Conservation (phyloP, 768 basidiomycete genomes). For the Phylloporus sp. region DNA sequence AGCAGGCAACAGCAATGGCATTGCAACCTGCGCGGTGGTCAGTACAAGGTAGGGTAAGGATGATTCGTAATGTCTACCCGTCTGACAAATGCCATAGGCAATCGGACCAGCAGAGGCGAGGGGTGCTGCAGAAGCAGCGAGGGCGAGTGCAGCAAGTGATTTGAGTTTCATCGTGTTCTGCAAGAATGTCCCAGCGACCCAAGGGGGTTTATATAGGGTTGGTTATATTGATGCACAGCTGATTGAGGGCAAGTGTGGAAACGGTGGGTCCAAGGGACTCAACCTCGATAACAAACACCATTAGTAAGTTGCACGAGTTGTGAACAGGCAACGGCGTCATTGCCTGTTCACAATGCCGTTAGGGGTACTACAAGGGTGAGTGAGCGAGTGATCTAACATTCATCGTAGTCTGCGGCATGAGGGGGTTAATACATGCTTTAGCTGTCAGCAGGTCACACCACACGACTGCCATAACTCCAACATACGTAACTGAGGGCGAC, state of each 20-base stretch:
- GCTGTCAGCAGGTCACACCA: too few relatives aligned
- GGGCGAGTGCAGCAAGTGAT: slow-evolving; percentile 13
- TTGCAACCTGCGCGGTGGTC: slow-evolving; percentile 23
- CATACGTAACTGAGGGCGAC: too few relatives aligned
- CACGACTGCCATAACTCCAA: too few relatives aligned
- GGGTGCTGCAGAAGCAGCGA: slow-evolving; percentile 13
- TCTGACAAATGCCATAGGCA: slow-evolving; percentile 23
- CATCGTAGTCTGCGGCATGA: too few relatives aligned
- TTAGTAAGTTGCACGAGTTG: too few relatives aligned
- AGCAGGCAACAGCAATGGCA: slow-evolving; percentile 16
- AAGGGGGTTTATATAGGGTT: slow-evolving; percentile 5
- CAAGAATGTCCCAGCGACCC: neutral
- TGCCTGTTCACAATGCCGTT: too few relatives aligned
- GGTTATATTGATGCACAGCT: too few relatives aligned
- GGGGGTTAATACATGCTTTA: too few relatives aligned
- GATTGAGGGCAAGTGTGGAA: neutral
- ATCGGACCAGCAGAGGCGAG: slow-evolving; percentile 15
- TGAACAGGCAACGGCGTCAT: too few relatives aligned
- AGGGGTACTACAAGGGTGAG: too few relatives aligned
- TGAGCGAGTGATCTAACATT: too few relatives aligned
- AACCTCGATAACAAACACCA: too few relatives aligned
- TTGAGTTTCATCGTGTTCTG: slow-evolving; percentile 25
- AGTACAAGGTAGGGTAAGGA: neutral
- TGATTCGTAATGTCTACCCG: slow-evolving; percentile 4
- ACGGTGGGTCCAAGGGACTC: neutral